Evolutionary conservation across 1,284 basidiomycete genomes (phyloP), one percentile per base, ranked within the genome.

Genomic region (Cutaneotrichosporon dermatis): DNA sequence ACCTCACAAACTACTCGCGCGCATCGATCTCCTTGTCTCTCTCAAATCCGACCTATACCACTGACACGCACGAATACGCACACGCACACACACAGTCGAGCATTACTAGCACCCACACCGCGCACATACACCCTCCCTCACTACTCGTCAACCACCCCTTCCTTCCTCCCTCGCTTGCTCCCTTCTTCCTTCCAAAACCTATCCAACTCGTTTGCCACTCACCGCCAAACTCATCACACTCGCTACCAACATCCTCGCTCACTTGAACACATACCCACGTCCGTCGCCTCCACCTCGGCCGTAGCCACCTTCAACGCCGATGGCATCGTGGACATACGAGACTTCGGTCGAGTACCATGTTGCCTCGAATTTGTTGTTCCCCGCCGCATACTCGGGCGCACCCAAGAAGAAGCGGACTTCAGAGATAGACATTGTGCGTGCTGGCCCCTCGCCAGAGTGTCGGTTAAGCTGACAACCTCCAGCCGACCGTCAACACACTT

Each of bases 321-420:
- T 42, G 46, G 54, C 54, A 13, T 35, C 54, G 49, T 62, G 61
- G 57, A 16, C 50, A 34, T 62, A 59, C 50, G 61, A 62, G 51
- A 45, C 57, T 6, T 13, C 46, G n/a, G 54, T 57, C 54, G 61
- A 62, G 51, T 62, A 59, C 51, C 50, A 62, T 57, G 39, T 59
- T n/a, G 57, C 45, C 13, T 42, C 50, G 43, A 36, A 40, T 39
- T 16, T 16, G 42, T 37, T 37, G 7, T 11, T 46, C 10, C 51
- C 46, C 4, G 39, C 41, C 6, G 6, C 50, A 10, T 54, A 51
- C 10, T 41, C 37, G 9, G 42, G 10, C 37, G 9, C 9, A 1
- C 33, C 15, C 10, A 52, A 34, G 44, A 60, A 49, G 54, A 55
- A 55, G 54, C 54, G 50, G 9, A 36, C 46, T 4, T 33, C 46